Evolutionary conservation across 495 filamentous ascomycete species (phyloP).

Genomic region (Neurospora intermedia): DNA sequence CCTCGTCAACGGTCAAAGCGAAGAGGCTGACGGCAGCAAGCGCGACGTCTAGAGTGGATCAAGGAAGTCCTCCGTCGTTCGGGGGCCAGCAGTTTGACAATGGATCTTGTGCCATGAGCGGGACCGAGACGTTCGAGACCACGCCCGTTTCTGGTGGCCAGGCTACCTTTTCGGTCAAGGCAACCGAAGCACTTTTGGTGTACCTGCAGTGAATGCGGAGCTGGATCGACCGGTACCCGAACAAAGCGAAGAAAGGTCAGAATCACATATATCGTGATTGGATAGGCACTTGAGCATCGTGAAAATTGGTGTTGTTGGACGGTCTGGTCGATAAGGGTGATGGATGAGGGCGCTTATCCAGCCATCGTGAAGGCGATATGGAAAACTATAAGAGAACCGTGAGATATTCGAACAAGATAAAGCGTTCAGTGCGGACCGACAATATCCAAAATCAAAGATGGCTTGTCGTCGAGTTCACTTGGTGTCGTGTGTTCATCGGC

Average conservation of each 20-base stretch:
- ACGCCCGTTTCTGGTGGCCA: constrained; percentile 28
- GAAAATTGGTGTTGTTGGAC: neutral
- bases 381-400: neutral
- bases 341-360: neutral
- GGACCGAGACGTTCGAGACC: constrained; percentile 34
- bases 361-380: neutral
- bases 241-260: neutral
- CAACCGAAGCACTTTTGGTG: constrained; percentile 45
- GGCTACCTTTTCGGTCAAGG: constrained; percentile 37
- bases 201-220: constrained; percentile 27
- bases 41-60: constrained; percentile 38
- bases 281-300: neutral
- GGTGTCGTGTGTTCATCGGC: neutral
- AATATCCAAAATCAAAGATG: neutral
- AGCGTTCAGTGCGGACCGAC: neutral
- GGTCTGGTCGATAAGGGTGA: neutral
- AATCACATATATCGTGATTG: neutral
- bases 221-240: neutral
- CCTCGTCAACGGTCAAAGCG: constrained; percentile 26
- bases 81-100: constrained; percentile 45
- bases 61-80: constrained; percentile 35
- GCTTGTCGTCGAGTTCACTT: neutral
- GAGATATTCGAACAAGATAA: neutral
- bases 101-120: constrained; percentile 38
- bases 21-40: constrained; percentile 46